These are phyloP conservation scores for Plantago coronopus DNA, from an alignment of 305 asterid genomes.

Conservation along the genomic window DNA sequence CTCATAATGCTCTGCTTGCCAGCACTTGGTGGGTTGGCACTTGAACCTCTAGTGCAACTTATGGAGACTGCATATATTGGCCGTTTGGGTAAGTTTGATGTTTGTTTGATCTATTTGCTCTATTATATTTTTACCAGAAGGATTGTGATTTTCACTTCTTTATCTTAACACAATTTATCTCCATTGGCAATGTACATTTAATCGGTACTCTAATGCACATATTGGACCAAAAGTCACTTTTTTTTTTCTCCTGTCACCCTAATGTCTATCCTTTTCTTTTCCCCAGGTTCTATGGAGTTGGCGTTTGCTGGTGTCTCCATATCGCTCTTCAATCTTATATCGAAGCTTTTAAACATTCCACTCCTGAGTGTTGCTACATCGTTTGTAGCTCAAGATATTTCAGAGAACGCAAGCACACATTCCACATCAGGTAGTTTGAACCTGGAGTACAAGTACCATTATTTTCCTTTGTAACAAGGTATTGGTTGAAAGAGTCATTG, in stretches of 20 bases:
- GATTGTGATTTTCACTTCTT: no score
- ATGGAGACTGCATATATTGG: conserved; percentile 95
- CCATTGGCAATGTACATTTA: no score
- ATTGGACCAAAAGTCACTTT: neutral
- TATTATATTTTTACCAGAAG: neutral
- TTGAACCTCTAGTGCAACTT: conserved; percentile 73
- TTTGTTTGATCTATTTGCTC: neutral
- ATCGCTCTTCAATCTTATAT: conserved; percentile 73
- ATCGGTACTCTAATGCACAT: neutral
- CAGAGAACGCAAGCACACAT: conserved; percentile 50
- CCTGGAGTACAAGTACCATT: conserved; percentile 9
- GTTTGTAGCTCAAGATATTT: conserved; percentile 91
- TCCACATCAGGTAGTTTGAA: conserved; percentile 48
- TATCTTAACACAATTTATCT: no score
- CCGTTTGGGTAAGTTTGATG: conserved; percentile 58
- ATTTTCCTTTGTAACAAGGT: conserved; percentile 2
- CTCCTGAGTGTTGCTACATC: conserved; percentile 94
- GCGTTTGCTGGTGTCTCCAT: conserved; percentile 96
- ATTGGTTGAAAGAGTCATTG: conserved; percentile 12
- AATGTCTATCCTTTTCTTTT: conserved; percentile 7
- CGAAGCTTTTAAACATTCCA: conserved; percentile 87
- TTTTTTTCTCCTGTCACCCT: conserved; percentile 8
- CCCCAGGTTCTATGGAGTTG: conserved; percentile 80
- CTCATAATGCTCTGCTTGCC: conserved; percentile 72
- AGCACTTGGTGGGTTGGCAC: conserved; percentile 86